A percentile compares a stretch with the other conserved stretches of the same genome.
Evolutionary conservation across 441 rosid genomes (phyloP).

Genomic region (Populus tomentosa): DNA sequence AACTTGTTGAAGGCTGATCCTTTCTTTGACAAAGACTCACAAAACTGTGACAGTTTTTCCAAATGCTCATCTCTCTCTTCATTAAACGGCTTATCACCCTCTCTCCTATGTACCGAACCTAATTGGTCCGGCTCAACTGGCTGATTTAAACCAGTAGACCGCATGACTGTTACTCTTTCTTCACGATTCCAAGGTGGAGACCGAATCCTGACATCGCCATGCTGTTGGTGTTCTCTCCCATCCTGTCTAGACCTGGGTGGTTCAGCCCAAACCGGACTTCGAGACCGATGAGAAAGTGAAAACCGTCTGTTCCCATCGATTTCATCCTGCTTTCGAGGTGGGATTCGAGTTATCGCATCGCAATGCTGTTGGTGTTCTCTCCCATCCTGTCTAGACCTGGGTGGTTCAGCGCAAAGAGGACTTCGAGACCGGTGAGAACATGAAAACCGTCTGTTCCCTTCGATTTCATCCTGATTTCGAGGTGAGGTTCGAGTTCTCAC

Average conservation of each 20-base stretch:
- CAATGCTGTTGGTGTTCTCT: neutral
- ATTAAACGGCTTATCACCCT: neutral
- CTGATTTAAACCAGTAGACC: neutral
- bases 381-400: neutral
- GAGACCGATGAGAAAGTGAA: neutral
- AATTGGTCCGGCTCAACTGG: neutral
- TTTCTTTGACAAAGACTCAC: conserved; percentile 13
- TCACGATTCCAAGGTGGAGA: conserved; percentile 3
- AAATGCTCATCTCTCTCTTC: conserved; percentile 8
- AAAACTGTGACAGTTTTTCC: conserved; percentile 17
- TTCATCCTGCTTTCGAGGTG: too few relatives aligned
- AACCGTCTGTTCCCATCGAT: neutral
- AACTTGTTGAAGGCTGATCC: conserved; percentile 28
- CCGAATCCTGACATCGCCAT: neutral
- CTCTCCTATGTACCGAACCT: neutral
- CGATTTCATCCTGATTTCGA: too few relatives aligned
- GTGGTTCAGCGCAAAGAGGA: conserved; percentile 3
- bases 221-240: neutral
- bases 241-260: conserved; percentile 1
- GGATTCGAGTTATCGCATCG: too few relatives aligned
- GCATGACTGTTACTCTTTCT: neutral
- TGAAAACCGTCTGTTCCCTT: neutral
- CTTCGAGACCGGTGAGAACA: neutral
- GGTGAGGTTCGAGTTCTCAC: neutral
- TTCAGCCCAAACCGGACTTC: conserved; percentile 1